These are phyloP conservation scores for Fraxinus latifolia DNA, from an alignment of 305 asterid species.

Conservation along the genomic window DNA sequence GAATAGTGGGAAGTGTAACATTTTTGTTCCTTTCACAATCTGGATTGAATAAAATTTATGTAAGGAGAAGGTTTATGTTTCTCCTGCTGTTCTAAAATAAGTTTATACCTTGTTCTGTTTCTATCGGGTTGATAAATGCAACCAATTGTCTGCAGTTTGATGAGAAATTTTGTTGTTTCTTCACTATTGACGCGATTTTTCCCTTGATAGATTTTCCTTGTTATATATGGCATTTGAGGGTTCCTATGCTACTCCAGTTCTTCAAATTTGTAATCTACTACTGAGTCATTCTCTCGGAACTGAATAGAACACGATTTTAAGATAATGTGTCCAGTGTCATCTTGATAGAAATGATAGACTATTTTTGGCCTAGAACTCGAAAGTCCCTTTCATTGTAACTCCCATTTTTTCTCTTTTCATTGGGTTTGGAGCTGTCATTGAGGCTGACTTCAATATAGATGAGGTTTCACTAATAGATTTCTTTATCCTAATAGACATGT, in stretches of 20 bases:
- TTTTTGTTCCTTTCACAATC: background rate
- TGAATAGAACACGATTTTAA: background rate
- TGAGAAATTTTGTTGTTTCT: background rate
- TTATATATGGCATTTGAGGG: background rate
- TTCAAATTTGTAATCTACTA: background rate
- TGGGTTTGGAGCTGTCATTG: background rate
- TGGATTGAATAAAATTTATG: background rate
- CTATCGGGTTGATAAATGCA: background rate
- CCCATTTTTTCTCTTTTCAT: background rate
- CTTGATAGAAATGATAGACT: conserved; percentile 2
- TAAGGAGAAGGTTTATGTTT: conserved; percentile 24
- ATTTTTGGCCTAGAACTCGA: background rate
- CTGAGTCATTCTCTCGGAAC: background rate
- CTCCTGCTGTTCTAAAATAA: conserved; percentile 1
- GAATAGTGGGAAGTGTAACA: conserved; percentile 20
- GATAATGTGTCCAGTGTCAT: conserved; percentile 4
- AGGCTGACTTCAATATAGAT: background rate
- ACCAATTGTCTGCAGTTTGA: background rate
- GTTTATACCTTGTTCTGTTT: background rate
- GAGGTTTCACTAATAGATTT: background rate
- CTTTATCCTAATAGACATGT: background rate
- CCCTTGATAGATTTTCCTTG: background rate
- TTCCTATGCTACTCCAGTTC: background rate
- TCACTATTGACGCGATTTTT: background rate
- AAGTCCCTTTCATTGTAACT: conserved; percentile 1